Evolutionary conservation across 2,329 filamentous ascomycete species (phyloP).

Genomic region (Colletotrichum sp.): DNA sequence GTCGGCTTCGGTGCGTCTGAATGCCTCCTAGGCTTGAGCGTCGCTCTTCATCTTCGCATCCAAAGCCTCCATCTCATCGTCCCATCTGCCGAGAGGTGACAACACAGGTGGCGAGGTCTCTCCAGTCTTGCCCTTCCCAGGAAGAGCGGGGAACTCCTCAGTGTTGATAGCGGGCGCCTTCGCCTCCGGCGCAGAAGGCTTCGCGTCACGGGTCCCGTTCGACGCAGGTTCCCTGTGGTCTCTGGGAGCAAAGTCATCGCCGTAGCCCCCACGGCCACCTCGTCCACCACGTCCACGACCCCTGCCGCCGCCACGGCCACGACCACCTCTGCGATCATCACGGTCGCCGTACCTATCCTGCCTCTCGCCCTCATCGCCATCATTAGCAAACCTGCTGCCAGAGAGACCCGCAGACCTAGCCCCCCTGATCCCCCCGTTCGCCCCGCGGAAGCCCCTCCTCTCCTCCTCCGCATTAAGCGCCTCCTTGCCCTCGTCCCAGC

Average conservation of each 20-base stretch:
- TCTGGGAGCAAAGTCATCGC: conserved; percentile 34
- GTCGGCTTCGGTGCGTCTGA: neutral
- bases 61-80: conserved; percentile 62
- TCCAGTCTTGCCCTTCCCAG: conserved; percentile 18
- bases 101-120: conserved; percentile 31
- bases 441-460: conserved; percentile 45
- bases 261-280: conserved; percentile 33
- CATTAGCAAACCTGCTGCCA: conserved; percentile 47
- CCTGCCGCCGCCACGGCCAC: conserved; percentile 22
- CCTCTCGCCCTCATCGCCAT: conserved; percentile 27
- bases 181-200: conserved; percentile 28
- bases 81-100: conserved; percentile 54
- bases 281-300: conserved; percentile 29
- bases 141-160: conserved; percentile 47
- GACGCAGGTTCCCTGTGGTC: conserved; percentile 31
- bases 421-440: conserved; percentile 45
- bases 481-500: conserved; percentile 66
- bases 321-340: conserved; percentile 24
- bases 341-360: neutral
- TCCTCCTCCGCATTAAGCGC: conserved; percentile 46
- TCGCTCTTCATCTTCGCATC: conserved; percentile 34
- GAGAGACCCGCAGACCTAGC: conserved; percentile 40
- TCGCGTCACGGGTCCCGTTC: neutral
- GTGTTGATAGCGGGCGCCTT: conserved; percentile 35
- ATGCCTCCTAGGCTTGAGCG: conserved; percentile 1